These are phyloP conservation scores for Sonneratia alba DNA, from an alignment of 345 rosid species.

Conservation along the genomic window DNA sequence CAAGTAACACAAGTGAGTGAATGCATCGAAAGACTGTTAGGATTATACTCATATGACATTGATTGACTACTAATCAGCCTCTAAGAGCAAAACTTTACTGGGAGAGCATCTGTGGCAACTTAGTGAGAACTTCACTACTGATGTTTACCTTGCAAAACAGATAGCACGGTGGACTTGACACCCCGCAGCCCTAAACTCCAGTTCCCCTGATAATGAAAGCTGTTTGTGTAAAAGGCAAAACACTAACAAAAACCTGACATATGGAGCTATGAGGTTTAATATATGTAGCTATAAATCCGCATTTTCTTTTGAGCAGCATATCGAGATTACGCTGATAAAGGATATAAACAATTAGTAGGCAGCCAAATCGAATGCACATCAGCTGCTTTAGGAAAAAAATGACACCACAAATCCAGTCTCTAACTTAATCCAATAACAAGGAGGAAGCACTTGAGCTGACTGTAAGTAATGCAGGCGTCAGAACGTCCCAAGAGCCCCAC, in stretches of 20 bases:
- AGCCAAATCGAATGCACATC: background rate
- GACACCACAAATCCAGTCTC: no score
- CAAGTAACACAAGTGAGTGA: no score
- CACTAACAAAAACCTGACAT: background rate
- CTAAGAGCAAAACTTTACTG: background rate
- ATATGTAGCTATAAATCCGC: background rate
- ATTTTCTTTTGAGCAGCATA: no score
- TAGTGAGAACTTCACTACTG: background rate
- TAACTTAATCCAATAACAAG: background rate
- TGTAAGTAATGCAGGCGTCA: no score
- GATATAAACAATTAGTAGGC: no score
- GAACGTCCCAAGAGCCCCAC: background rate
- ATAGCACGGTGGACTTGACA: background rate
- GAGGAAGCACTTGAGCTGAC: background rate
- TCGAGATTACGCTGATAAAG: background rate
- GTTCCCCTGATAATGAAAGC: background rate
- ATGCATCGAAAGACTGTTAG: background rate
- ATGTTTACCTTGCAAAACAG: background rate
- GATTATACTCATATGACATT: no score
- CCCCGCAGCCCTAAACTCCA: background rate
- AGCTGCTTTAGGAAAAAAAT: no score
- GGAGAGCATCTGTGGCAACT: background rate
- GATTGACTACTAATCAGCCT: no score
- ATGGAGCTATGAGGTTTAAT: background rate
- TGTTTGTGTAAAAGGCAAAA: no score